Conservation (phyloP, 1,284 basidiomycete genomes). For the Microbotryomycetes sp. region DNA sequence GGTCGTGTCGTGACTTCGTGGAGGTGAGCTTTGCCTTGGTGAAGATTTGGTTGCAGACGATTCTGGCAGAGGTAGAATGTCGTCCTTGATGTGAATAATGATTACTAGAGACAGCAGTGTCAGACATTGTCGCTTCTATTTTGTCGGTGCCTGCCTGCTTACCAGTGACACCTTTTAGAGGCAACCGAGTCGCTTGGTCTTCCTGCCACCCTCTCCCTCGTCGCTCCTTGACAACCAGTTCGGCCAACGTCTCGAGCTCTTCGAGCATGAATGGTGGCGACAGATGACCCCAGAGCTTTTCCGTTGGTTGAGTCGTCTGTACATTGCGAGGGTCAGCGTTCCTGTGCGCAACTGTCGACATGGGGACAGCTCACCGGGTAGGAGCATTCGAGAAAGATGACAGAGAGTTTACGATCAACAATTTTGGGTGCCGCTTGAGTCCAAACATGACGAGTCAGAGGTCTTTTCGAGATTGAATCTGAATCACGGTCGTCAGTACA, state of each 20-base stretch:
- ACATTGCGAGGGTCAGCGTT: background rate
- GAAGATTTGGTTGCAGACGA: too few relatives aligned
- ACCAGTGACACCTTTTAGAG: constrained; percentile 40
- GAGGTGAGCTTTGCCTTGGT: too few relatives aligned
- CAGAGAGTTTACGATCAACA: constrained; percentile 46
- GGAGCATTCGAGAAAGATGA: constrained; percentile 77
- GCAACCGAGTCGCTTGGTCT: background rate
- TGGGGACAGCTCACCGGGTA: constrained; percentile 49
- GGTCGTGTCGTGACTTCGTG: too few relatives aligned
- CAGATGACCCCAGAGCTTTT: constrained; percentile 66
- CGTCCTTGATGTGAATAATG: constrained; percentile 74
- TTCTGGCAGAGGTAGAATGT: constrained; percentile 19
- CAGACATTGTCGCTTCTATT: constrained; percentile 55
- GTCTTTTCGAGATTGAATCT: constrained; percentile 56
- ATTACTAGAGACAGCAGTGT: constrained; percentile 47
- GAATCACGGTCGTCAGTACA: constrained; percentile 56
- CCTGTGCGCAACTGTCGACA: background rate
- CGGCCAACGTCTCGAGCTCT: constrained; percentile 60
- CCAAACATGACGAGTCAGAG: constrained; percentile 62
- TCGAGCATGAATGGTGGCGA: constrained; percentile 61
- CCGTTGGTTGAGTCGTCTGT: constrained; percentile 52
- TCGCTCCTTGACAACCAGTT: constrained; percentile 51
- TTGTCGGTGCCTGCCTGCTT: constrained; percentile 45
- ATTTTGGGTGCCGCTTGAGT: constrained; percentile 52
- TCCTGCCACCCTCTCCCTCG: constrained; percentile 19